These are phyloP conservation scores for Taphrina sp. DNA, from an alignment of 1,139 yeast genomes.

Conservation along the genomic window DNA sequence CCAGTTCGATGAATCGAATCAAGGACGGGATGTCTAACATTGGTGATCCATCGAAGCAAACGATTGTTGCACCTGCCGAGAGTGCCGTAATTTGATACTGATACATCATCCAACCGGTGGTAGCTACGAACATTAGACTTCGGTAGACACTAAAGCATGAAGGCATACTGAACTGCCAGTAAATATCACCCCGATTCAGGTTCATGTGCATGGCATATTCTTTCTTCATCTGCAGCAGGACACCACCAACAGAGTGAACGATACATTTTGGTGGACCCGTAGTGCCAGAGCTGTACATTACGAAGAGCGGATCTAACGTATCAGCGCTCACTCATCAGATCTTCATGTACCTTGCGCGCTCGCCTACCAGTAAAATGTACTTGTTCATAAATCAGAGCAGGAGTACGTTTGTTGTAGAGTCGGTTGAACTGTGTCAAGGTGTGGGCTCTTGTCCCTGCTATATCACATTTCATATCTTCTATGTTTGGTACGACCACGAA, in stretches of 20 bases:
- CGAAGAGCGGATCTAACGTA: conserved; percentile 38
- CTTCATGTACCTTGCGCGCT: neutral
- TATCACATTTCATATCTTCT: neutral
- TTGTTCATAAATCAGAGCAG: conserved; percentile 36
- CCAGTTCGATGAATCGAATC: conserved; percentile 10
- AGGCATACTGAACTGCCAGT: conserved; percentile 39
- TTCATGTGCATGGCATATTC: conserved; percentile 38
- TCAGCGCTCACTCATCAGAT: too few relatives aligned
- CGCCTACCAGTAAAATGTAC: conserved; percentile 36
- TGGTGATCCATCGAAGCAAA: conserved; percentile 39
- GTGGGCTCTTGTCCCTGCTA: conserved; percentile 2
- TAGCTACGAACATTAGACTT: neutral
- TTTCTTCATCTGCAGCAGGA: conserved; percentile 39
- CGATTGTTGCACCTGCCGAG: conserved; percentile 39
- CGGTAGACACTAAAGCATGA: conserved; percentile 38
- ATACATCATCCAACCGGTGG: conserved; percentile 27
- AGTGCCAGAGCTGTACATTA: conserved; percentile 40
- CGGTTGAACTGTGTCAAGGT: neutral
- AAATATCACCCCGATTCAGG: conserved; percentile 37
- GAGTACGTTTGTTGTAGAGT: conserved; percentile 3
- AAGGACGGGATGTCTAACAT: conserved; percentile 17
- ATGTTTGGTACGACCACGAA: conserved; percentile 21
- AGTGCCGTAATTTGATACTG: conserved; percentile 39
- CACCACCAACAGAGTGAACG: conserved; percentile 40
- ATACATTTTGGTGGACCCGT: conserved; percentile 40